phyloP scores from a whole-genome alignment of 2,329 filamentous ascomycete genomes.

The Plectosphaerella cucumerina region DNA sequence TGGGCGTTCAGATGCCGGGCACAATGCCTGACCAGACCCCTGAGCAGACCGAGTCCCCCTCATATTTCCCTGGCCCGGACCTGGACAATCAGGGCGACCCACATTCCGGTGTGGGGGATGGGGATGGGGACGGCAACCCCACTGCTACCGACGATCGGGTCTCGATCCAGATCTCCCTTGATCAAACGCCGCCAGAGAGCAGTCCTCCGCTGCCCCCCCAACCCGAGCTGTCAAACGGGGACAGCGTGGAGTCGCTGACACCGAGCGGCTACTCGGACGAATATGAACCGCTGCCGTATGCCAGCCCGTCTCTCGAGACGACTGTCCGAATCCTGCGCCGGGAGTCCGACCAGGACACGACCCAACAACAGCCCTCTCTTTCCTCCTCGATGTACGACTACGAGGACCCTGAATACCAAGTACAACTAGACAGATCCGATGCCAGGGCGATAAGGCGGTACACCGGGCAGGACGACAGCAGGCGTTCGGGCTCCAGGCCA shows the following conservation, averaged over 20 bases:
- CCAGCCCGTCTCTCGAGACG: constrained; percentile 34
- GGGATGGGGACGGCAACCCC: too few species aligned
- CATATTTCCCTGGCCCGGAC: too few species aligned
- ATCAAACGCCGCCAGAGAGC: constrained; percentile 19
- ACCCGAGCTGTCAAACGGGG: constrained; percentile 2
- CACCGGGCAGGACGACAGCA: not conserved
- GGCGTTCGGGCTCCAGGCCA: too few species aligned
- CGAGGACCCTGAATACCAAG: constrained; percentile 34
- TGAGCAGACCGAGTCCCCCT: too few species aligned
- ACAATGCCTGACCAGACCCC: not conserved
- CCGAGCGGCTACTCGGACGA: constrained; percentile 22
- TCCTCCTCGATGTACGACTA: constrained; percentile 30
- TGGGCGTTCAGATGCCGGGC: constrained; percentile 8
- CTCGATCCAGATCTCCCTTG: constrained; percentile 36
- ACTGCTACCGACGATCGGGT: constrained; percentile 24
- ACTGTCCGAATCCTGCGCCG: constrained; percentile 47
- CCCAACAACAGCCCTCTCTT: constrained; percentile 18
- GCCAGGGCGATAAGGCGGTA: constrained; percentile 13
- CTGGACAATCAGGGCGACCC: too few species aligned
- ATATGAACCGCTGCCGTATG: constrained; percentile 36
- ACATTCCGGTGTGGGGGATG: constrained; percentile 2
- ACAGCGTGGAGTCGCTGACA: not conserved
- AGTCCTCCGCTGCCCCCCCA: constrained; percentile 16
- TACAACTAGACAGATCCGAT: constrained; percentile 22
- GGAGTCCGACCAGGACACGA: constrained; percentile 29